These are phyloP conservation scores for Sarocladiaceae sp. DNA, from an alignment of 2,329 filamentous ascomycete species.

Conservation along the genomic window DNA sequence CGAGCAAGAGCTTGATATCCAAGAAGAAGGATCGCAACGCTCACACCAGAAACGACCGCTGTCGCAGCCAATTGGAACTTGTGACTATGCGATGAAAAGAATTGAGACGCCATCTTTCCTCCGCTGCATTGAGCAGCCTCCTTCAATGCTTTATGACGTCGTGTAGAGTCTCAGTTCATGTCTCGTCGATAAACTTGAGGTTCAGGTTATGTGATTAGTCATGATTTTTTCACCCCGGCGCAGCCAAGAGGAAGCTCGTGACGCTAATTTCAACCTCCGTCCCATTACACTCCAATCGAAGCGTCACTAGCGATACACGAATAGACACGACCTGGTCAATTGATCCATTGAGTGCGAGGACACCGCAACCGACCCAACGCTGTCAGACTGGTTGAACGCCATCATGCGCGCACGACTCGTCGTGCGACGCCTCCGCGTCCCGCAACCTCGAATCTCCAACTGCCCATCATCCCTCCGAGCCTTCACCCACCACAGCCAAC, in stretches of 20 bases:
- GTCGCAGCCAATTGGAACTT: constrained; percentile 65
- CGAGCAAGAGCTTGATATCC: constrained; percentile 58
- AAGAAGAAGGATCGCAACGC: constrained; percentile 56
- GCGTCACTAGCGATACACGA: too few relatives aligned
- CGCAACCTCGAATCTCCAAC: constrained; percentile 14
- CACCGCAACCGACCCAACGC: too few relatives aligned
- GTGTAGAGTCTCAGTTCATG: neutral
- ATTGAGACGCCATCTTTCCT: constrained; percentile 37
- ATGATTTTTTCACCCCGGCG: neutral
- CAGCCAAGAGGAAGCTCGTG: too few relatives aligned
- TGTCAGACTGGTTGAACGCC: too few relatives aligned
- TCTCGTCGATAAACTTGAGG: neutral
- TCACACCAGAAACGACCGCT: constrained; percentile 60
- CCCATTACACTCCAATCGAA: too few relatives aligned
- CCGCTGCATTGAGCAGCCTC: constrained; percentile 6
- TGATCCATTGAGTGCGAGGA: neutral
- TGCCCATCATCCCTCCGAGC: constrained; percentile 20
- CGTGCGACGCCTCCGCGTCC: constrained; percentile 25
- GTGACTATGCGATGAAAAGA: constrained; percentile 33
- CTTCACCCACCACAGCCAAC: constrained; percentile 23
- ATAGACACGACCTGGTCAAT: neutral
- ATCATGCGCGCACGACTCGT: constrained; percentile 36
- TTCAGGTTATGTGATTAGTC: constrained; percentile 13
- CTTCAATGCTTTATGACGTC: neutral
- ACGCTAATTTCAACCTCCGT: too few relatives aligned